Conservation (phyloP, 2,329 filamentous ascomycete species). For the Sphaerulina musiva region DNA sequence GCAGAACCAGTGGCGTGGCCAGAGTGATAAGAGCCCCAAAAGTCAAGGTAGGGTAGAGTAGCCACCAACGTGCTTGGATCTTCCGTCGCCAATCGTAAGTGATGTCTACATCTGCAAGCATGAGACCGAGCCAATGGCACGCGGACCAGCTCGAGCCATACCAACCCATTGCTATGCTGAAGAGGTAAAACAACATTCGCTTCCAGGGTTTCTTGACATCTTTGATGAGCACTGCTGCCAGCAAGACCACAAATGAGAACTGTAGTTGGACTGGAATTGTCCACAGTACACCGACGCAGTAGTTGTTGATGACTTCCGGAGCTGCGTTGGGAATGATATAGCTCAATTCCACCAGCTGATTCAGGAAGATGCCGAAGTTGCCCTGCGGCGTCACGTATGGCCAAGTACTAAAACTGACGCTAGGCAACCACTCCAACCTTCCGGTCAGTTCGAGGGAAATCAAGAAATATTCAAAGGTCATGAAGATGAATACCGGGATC, state of each 20-base stretch:
- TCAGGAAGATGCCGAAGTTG: constrained; percentile 41
- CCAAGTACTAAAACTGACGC: constrained; percentile 45
- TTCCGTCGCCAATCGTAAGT: constrained; percentile 41
- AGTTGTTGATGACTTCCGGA: constrained; percentile 44
- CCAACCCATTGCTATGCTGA: constrained; percentile 43
- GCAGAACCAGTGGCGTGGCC: constrained; percentile 34
- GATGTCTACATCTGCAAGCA: constrained; percentile 44
- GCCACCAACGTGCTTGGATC: constrained; percentile 32
- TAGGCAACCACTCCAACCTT: constrained; percentile 42
- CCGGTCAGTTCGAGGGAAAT: constrained; percentile 41
- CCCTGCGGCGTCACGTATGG: constrained; percentile 39
- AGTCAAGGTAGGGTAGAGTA: constrained; percentile 36
- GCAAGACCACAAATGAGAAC: constrained; percentile 42
- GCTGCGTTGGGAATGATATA: constrained; percentile 46
- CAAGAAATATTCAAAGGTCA: constrained; percentile 43
- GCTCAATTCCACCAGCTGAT: constrained; percentile 40
- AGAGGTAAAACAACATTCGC: constrained; percentile 41
- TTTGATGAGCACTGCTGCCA: constrained; percentile 40
- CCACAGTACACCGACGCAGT: constrained; percentile 47
- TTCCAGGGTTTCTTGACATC: constrained; percentile 45
- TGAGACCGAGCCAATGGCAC: constrained; percentile 42
- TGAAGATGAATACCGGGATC: constrained; percentile 42
- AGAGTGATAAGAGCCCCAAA: constrained; percentile 34
- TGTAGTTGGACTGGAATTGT: constrained; percentile 47
- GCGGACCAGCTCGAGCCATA: constrained; percentile 43